phyloP scores from a whole-genome alignment of 2,329 filamentous ascomycete species.

The Elsinoe arachidis region DNA sequence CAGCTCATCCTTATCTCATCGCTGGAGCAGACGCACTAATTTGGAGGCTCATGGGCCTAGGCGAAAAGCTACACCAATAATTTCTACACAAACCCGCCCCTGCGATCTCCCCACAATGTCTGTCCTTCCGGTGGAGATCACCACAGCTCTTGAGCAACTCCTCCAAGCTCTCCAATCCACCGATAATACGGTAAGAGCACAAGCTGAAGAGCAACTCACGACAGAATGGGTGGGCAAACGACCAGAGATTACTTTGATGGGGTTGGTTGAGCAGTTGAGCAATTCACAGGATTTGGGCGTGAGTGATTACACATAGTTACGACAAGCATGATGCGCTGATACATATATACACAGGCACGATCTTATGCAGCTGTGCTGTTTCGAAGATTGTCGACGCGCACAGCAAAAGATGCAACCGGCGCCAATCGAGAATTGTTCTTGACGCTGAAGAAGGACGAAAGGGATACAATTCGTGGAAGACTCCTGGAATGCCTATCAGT shows the following conservation, averaged over 20 bases:
- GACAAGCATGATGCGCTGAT: conserved; percentile 9
- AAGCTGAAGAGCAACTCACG: conserved; percentile 84
- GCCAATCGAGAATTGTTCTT: conserved; percentile 78
- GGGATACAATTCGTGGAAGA: conserved; percentile 71
- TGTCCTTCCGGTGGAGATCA: conserved; percentile 73
- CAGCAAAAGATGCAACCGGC: conserved; percentile 62
- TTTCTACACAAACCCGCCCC: neutral
- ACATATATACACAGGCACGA: conserved; percentile 54
- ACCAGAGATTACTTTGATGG: conserved; percentile 86
- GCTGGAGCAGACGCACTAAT: neutral
- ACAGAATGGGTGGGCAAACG: conserved; percentile 77
- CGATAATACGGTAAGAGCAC: conserved; percentile 76
- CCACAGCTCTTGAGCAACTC: conserved; percentile 75
- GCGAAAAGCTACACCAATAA: neutral
- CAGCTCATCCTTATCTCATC: neutral
- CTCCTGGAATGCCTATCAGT: conserved; percentile 66
- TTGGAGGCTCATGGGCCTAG: conserved; percentile 6
- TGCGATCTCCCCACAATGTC: conserved; percentile 39
- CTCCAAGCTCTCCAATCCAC: conserved; percentile 80
- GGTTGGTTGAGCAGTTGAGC: conserved; percentile 83
- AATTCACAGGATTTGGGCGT: conserved; percentile 65
- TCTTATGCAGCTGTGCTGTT: conserved; percentile 92
- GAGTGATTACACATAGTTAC: conserved; percentile 30
- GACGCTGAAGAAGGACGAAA: conserved; percentile 64
- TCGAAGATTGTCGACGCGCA: conserved; percentile 83